Evolutionary conservation across 306 rosid genomes (phyloP), one percentile per base, ranked within the genome.

Genomic region (Abrus pulchellus): DNA sequence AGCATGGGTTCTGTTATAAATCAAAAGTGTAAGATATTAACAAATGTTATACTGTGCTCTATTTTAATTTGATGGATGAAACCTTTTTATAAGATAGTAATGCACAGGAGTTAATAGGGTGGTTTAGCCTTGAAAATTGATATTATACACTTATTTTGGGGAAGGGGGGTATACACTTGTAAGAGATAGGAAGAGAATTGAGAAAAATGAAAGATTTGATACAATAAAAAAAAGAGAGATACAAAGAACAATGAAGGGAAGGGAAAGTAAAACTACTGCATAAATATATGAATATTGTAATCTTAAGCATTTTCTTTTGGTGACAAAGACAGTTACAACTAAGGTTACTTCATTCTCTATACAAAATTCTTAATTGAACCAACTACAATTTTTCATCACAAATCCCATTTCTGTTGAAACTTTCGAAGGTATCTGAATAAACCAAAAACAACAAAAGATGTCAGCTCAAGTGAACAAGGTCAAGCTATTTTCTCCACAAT

Each of bases 371-470:
- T 7, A 57, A 41, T 6, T 74, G 27, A 74, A 57, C 12, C 44
- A 56, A 52, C 62, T 33, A 70, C 32, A 50, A 20, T 27, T 34
- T n/a, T 57, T 62, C 28, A 63, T 34, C 27, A 33, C 33, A 63
- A 48, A 9, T 36, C 50, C 13, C 0, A 6, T 64, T 38, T 77
- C 20, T 7, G 12, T 75, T 75, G 50, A 59, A 45, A 47, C 27
- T 33, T 32, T n/a, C 47, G 36, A 45, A 45, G 45, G 63, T 33
- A 76, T 62, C 49, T n/a, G 40, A 76, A 63, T 62, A 33, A 49
- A 61, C 27, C n/a, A 7, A 62, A 7, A 9, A 68, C 9, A 5
- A 1, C 50, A 8, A 41, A 74, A 41, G 1, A 44, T 32, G 69
- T 27, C 67, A 75, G 7, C 2, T 41, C 13, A 3, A 60, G 33